Evolutionary conservation across 257 asterid species (phyloP).

Genomic region (Buddleja alternifolia): DNA sequence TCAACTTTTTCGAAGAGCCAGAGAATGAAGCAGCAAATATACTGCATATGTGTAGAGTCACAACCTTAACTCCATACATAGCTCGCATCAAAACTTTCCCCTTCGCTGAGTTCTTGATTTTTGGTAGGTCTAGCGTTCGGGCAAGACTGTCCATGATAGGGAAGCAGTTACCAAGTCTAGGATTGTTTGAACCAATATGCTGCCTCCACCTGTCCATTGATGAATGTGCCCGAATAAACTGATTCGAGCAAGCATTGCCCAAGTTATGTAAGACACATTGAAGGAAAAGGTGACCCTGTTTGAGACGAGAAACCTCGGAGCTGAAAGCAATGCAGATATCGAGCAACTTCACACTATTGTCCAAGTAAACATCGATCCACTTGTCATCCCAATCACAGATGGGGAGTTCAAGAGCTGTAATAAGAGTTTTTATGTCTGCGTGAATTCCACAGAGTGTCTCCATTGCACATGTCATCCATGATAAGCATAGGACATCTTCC

Average conservation of each 20-base stretch:
- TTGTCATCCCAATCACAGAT: conserved; percentile 83
- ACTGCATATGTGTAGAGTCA: conserved; percentile 68
- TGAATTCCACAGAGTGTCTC: conserved; percentile 72
- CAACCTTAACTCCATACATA: conserved; percentile 74
- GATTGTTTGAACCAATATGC: conserved; percentile 67
- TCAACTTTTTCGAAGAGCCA: conserved; percentile 60
- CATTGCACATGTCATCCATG: conserved; percentile 75
- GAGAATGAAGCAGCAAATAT: conserved; percentile 69
- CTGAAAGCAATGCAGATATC: conserved; percentile 80
- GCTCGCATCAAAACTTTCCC: conserved; percentile 87
- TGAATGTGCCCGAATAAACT: conserved; percentile 53
- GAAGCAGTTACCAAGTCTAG: conserved; percentile 66
- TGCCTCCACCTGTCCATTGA: conserved; percentile 81
- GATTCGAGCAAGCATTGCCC: conserved; percentile 42
- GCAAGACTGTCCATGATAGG: conserved; percentile 60
- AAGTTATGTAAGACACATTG: conserved; percentile 56
- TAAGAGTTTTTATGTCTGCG: conserved; percentile 66
- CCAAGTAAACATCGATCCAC: conserved; percentile 85
- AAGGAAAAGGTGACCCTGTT: conserved; percentile 77
- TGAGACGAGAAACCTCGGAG: conserved; percentile 78
- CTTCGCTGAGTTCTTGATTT: conserved; percentile 75
- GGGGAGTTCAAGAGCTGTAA: conserved; percentile 83
- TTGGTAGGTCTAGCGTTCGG: conserved; percentile 66
- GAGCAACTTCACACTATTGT: conserved; percentile 69
- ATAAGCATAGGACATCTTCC: conserved; percentile 62